These are phyloP conservation scores for Heterobasidion irregulare DNA, from an alignment of 1,284 basidiomycete genomes.

Conservation along the genomic window DNA sequence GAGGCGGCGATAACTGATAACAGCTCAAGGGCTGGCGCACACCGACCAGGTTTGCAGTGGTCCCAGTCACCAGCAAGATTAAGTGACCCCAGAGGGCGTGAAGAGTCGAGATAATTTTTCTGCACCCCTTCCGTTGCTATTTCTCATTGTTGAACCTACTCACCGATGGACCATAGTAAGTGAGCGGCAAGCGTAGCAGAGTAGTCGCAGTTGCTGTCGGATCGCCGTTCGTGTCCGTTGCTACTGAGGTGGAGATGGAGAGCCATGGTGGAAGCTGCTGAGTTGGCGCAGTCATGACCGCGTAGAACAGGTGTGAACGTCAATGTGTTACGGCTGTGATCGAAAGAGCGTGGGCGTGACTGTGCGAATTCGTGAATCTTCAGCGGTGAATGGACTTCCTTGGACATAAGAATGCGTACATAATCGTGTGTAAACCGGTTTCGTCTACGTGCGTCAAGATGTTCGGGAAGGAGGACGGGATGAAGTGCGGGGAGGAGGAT, in stretches of 20 bases:
- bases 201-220: constrained; percentile 43
- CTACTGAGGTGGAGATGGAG: constrained; percentile 38
- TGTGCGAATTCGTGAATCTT: background rate
- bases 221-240: constrained; percentile 41
- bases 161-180: constrained; percentile 69
- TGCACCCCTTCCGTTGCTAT: background rate
- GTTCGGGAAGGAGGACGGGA: background rate
- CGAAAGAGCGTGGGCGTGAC: constrained; percentile 1
- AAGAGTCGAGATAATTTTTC: background rate
- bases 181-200: constrained; percentile 51
- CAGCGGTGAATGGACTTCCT: background rate
- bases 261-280: constrained; percentile 63
- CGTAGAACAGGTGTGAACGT: background rate
- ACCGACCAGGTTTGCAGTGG: background rate
- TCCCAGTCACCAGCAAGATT: background rate
- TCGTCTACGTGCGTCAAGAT: background rate
- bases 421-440: background rate
- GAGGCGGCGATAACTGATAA: too few species aligned
- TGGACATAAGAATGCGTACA: background rate
- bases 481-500: background rate
- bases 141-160: constrained; percentile 22
- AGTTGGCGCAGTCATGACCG: constrained; percentile 43
- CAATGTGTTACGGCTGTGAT: background rate
- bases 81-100: background rate
- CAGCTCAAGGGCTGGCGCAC: background rate